Evolutionary conservation across 495 filamentous ascomycete species (phyloP).

Genomic region (Chaetomium fimeti): DNA sequence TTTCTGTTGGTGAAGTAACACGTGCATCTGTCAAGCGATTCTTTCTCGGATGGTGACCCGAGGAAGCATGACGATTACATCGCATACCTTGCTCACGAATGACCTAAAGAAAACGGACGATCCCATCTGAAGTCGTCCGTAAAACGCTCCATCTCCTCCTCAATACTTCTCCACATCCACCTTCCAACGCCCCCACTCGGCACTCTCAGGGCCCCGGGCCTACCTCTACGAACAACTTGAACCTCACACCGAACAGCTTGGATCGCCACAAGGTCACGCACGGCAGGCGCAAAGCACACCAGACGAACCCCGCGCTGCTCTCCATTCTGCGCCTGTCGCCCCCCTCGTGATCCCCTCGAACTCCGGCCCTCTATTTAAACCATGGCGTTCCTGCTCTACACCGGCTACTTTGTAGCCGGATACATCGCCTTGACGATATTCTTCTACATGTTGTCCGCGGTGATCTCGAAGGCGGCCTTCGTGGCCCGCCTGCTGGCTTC

Average conservation of each 20-base stretch:
- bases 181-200: background rate
- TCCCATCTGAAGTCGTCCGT: background rate
- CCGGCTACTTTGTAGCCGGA: slow-evolving; percentile 56
- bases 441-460: slow-evolving; percentile 55
- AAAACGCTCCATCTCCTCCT: background rate
- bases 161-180: background rate
- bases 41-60: background rate
- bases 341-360: background rate
- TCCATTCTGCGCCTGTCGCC: background rate
- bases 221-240: background rate
- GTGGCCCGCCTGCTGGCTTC: slow-evolving; percentile 69
- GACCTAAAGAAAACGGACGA: background rate
- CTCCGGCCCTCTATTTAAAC: background rate
- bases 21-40: background rate
- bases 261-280: background rate
- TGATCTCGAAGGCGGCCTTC: slow-evolving; percentile 61
- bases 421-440: slow-evolving; percentile 59
- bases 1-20: slow-evolving; percentile 13
- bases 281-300: background rate
- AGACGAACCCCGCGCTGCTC: background rate
- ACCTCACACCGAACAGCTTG: background rate
- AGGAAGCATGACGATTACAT: background rate
- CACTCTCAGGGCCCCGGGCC: too few relatives aligned
- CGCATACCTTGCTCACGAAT: background rate
- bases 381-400: slow-evolving; percentile 40